Evolutionary conservation across 345 rosid genomes (phyloP), one percentile per base, ranked within the genome.

Genomic region (Garcia nutans): DNA sequence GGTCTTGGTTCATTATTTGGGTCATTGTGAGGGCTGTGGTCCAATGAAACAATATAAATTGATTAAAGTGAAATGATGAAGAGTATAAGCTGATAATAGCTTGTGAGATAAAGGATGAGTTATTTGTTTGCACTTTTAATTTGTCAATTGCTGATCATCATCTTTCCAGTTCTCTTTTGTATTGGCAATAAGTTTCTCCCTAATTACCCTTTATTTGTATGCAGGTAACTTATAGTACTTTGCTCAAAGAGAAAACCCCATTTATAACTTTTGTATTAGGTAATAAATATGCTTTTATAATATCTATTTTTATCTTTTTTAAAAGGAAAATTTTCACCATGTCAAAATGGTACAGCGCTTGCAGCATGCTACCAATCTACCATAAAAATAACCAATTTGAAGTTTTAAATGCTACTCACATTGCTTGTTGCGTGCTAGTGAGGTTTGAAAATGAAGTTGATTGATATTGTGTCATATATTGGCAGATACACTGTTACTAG

Each of bases 231-330:
- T 79, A 72, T 68, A 85, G 78, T 76, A 11, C 60, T 57, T 78
- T 71, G 19, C 54, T 70, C 73, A 80, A 82, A 75, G 88, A 78
- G 80, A 88, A 81, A 82, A 70, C 79, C 77, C 93, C 88, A 26
- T 91, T 89, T 78, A 90, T 93, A 63, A 87, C 92, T 68, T 95
- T 95, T 81, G 97, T 95, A 56, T 75, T 95, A 59, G 99, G 99
- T 91, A 74, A 83, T 78, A 45, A 20, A 70, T 67, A 37, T 13
- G 16, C 50, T 22, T 72, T 65, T 26, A 20, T 55, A 19, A 16
- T 10, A 17, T 6, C 8, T 52, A 33, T n/a, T 6, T 22, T 62
- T 54, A 15, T 52, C 13, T 12, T 28, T 12, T 49, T 28, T 37
- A 37, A 37, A 17, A 28, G 7, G 63, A 47, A 20, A 9, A 16